Percentiles rank a stretch among this genome's conserved stretches.
Conservation (phyloP, 2,329 filamentous ascomycete species). For the Fusarium armeniacum region DNA sequence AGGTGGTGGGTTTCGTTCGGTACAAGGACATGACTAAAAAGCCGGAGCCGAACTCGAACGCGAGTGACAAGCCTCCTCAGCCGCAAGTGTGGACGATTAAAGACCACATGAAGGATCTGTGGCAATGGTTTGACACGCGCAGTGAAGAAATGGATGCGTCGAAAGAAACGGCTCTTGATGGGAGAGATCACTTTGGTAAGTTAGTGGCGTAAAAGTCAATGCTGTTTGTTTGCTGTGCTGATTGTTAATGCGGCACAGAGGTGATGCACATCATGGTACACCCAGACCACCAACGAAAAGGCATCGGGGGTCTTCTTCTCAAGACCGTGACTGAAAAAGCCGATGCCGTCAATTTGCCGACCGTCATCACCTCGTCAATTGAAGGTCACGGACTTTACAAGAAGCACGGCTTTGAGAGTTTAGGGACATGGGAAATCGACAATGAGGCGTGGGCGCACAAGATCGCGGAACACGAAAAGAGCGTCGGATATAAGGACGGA, state of each 20-base stretch:
- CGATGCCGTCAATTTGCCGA: constrained; percentile 27
- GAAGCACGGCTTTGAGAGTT: constrained; percentile 33
- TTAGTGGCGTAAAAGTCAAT: constrained; percentile 6
- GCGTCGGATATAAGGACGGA: constrained; percentile 30
- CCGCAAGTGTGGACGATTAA: constrained; percentile 30
- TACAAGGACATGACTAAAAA: constrained; percentile 22
- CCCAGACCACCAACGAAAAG: constrained; percentile 42
- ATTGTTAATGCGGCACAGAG: constrained; percentile 20
- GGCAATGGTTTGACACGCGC: constrained; percentile 37
- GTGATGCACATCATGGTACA: constrained; percentile 47
- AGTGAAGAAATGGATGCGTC: constrained; percentile 37
- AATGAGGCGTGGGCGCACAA: constrained; percentile 42
- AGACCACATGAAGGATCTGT: constrained; percentile 41
- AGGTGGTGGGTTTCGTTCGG: constrained; percentile 40
- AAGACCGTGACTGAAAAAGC: constrained; percentile 32
- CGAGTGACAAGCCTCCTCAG: not conserved
- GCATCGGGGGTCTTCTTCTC: constrained; percentile 39
- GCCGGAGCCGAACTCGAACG: constrained; percentile 32
- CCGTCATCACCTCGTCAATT: constrained; percentile 36
- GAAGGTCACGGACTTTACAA: constrained; percentile 39
- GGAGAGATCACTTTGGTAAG: constrained; percentile 38
- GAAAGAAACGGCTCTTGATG: constrained; percentile 35
- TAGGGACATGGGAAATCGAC: constrained; percentile 40
- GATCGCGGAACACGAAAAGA: constrained; percentile 25
- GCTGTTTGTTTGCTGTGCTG: not conserved